Base-by-base conservation (phyloP, 331 rosid genomes). In the Cydonia oblonga region DNA sequence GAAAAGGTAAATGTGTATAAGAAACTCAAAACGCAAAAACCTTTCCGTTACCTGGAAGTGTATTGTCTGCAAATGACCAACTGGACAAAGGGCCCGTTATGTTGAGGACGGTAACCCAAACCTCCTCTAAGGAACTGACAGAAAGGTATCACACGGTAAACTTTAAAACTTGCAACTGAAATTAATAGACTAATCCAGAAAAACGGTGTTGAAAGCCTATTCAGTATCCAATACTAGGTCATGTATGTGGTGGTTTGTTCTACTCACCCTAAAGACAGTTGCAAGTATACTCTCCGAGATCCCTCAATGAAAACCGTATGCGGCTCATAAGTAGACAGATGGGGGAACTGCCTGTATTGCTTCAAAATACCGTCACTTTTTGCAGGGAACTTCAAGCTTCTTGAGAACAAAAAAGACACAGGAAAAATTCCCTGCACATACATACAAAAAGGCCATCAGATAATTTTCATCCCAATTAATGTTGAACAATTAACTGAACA, bases 31-130 rank as follows among this genome's bases (percentile, higher is more conserved):
- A 8, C 1, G 24, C 19, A 19, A 73, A 73, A 69, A 29, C 12
- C 24, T 7, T 52, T 78, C 70, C 76, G 52, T 51, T 77, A 89
- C 98, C 98, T 80, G 96, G 88, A 76, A 95, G 87, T 73, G 58
- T 69, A 46, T 86, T 84, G 67, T 91, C 96, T 58, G 97, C 96
- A 81, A 95, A 91, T 74, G 99, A 95, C 99, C 99, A 95, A 78
- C 82, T 81, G 19, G 96, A 89, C 87, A 95, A 85, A 68, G 97
- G 99, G 74, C 99, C 99, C 5, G 99, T 95, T 75, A 95, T 87
- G 75, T 95, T 95, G 53, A 95, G 86, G 81, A 88, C 97, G 2
- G 97, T 70, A 77, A 88, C 97, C 99, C 99, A 91, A 58, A 95
- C 79, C 86, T 95, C 99, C 84, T 89, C 84, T 38, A 91, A 76